Evolutionary conservation across 352 stramenopile genomes (phyloP).

Genomic region (Paralagenidium karlingii): DNA sequence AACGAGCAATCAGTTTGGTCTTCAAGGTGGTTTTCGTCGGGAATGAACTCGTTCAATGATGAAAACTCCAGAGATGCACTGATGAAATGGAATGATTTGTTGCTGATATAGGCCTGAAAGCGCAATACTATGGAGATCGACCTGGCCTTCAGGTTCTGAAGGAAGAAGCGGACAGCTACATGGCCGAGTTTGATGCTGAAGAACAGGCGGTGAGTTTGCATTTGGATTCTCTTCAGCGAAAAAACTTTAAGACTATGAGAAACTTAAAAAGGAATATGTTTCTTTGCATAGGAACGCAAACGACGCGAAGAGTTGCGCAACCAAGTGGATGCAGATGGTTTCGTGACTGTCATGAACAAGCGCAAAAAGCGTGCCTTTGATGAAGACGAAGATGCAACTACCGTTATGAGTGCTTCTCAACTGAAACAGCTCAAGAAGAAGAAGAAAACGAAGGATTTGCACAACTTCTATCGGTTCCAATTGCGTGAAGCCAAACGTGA

Average conservation of each 20-base stretch:
- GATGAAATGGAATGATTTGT: conserved; percentile 2
- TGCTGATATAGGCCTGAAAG: conserved; percentile 20
- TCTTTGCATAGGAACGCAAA: conserved; percentile 18
- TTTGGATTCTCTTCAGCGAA: too few relatives aligned
- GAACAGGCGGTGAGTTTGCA: conserved; percentile 31
- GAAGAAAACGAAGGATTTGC: conserved; percentile 68
- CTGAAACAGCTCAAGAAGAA: conserved; percentile 54
- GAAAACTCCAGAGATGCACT: background rate
- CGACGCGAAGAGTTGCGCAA: conserved; percentile 65
- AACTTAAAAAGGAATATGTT: background rate
- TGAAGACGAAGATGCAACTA: too few relatives aligned
- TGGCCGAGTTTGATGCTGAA: conserved; percentile 57
- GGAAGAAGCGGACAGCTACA: conserved; percentile 55
- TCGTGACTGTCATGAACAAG: conserved; percentile 69
- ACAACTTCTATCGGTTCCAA: conserved; percentile 82
- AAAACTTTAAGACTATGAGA: background rate
- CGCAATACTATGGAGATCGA: conserved; percentile 54
- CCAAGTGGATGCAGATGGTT: conserved; percentile 70
- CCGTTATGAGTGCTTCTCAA: too few relatives aligned
- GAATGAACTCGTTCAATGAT: too few relatives aligned
- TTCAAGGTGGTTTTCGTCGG: too few relatives aligned
- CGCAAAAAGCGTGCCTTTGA: conserved; percentile 23
- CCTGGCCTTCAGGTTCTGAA: conserved; percentile 52
- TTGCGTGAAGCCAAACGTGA: conserved; percentile 76
- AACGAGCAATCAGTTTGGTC: too few relatives aligned